Evolutionary conservation across 2,329 filamentous ascomycete genomes (phyloP).

Genomic region (Blastomyces silverae): DNA sequence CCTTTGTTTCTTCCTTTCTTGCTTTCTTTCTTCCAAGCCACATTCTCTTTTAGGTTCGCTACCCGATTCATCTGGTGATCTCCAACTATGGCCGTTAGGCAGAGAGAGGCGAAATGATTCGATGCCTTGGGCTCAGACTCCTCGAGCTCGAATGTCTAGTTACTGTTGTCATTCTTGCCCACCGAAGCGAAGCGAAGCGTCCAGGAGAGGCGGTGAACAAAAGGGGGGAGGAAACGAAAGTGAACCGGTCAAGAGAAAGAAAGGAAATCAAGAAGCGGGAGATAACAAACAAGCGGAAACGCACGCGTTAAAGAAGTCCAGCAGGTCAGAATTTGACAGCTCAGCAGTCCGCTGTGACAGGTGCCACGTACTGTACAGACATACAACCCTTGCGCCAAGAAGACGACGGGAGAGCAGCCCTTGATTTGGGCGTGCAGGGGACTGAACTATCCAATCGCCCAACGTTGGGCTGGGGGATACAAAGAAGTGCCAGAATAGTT

Average conservation of each 20-base stretch:
- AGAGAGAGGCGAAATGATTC: not conserved
- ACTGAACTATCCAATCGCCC: not conserved
- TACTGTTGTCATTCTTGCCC: not conserved
- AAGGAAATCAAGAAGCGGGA: not conserved
- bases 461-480: not conserved
- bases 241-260: not conserved
- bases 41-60: not conserved
- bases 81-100: not conserved
- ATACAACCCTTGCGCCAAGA: not conserved
- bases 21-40: not conserved
- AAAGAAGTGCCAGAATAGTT: not conserved
- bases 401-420: not conserved
- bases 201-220: not conserved
- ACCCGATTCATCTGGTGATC: not conserved
- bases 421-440: not conserved
- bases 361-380: too few relatives aligned
- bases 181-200: not conserved
- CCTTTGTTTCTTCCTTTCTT: not conserved
- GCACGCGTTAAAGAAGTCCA: slow-evolving; percentile 1
- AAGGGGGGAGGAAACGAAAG: not conserved
- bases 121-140: not conserved
- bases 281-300: not conserved
- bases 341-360: not conserved
- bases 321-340: not conserved
- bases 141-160: not conserved